A percentile compares a stretch with the other conserved stretches of the same genome.
These are phyloP conservation scores for Prinsepia uniflora DNA, from an alignment of 306 rosid species.

Conservation along the genomic window DNA sequence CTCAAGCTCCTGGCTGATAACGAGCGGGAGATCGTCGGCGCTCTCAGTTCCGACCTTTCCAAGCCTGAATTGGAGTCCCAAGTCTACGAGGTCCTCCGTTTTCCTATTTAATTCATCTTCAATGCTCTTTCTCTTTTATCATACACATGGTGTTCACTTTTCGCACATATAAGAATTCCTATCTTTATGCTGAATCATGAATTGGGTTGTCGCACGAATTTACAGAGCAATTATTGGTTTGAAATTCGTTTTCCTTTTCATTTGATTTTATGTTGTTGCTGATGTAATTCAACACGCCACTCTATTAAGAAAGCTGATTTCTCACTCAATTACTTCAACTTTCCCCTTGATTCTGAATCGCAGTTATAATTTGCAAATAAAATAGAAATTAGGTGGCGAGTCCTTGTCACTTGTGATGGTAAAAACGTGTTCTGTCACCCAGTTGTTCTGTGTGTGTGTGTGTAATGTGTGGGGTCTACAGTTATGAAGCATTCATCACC, in stretches of 20 bases:
- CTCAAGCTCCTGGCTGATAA: slow-evolving; percentile 19
- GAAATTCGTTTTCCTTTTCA: neutral
- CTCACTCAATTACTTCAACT: neutral
- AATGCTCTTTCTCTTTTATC: neutral
- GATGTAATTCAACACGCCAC: neutral
- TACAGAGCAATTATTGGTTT: neutral
- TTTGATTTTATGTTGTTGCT: neutral
- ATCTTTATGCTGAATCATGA: neutral
- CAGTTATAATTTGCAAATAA: neutral
- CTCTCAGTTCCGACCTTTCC: slow-evolving; percentile 46
- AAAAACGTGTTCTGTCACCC: neutral
- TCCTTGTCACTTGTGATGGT: neutral
- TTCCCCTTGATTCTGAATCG: neutral
- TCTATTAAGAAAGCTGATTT: neutral
- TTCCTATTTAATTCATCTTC: neutral
- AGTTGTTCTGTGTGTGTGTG: neutral
- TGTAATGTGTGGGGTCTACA: neutral
- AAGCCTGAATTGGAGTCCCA: slow-evolving; percentile 67
- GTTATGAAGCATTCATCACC: neutral
- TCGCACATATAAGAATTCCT: neutral
- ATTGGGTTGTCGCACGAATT: neutral
- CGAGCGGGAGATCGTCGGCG: slow-evolving; percentile 37
- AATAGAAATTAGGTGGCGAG: neutral
- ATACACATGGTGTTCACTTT: neutral
- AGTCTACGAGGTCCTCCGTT: slow-evolving; percentile 50